These are phyloP conservation scores for Suillus weaverae DNA, from an alignment of 768 basidiomycete species.

Conservation along the genomic window DNA sequence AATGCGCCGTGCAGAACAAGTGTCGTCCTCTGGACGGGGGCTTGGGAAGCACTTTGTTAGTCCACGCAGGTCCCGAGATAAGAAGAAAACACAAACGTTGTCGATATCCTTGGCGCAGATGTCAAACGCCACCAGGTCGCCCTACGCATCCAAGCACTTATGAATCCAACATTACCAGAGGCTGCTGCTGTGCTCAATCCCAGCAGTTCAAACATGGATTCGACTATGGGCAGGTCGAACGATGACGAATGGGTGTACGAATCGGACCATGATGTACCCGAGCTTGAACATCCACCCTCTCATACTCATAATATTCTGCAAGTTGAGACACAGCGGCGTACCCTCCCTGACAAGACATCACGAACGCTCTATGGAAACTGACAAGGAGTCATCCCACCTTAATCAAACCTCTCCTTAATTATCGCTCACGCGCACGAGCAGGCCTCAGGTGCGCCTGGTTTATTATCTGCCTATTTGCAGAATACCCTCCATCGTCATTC, in stretches of 20 bases:
- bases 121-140: background rate
- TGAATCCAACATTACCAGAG: background rate
- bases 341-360: background rate
- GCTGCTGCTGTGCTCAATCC: background rate
- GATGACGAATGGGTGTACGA: background rate
- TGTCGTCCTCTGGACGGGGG: background rate
- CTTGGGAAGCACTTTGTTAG: background rate
- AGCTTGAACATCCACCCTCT: too few relatives aligned
- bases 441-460: too few relatives aligned
- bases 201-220: background rate
- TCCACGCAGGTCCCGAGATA: background rate
- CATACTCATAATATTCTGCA: too few relatives aligned
- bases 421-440: background rate
- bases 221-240: too few relatives aligned
- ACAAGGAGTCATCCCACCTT: background rate
- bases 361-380: background rate
- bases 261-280: too few relatives aligned
- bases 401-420: background rate
- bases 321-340: background rate
- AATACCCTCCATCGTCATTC: too few relatives aligned
- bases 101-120: slow-evolving; percentile 1
- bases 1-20: background rate
- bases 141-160: background rate
- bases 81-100: slow-evolving; percentile 8
- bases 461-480: too few relatives aligned